phyloP scores from a whole-genome alignment of 2,329 filamentous ascomycete genomes.

The Teratosphaeria viscida region DNA sequence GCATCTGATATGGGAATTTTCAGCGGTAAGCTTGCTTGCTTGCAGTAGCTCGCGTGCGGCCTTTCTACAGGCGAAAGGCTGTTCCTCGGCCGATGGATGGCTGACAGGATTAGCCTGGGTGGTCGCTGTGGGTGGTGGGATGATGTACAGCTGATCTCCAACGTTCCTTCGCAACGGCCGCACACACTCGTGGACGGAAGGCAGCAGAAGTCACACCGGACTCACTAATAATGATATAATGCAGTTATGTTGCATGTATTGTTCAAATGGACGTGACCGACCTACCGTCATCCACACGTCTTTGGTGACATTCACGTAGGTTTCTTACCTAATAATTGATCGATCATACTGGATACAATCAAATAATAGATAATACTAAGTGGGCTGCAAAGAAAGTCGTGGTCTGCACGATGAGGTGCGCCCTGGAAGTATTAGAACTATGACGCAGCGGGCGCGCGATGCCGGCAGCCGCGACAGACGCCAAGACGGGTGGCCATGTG shows the following conservation, averaged over 20 bases:
- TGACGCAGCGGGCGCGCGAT: not conserved
- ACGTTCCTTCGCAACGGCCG: not conserved
- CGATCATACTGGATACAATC: no score
- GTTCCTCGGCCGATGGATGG: not conserved
- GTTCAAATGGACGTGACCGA: not conserved
- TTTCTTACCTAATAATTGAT: not conserved
- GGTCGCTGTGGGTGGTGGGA: not conserved
- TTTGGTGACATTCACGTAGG: not conserved
- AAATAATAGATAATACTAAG: no score
- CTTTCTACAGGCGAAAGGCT: not conserved
- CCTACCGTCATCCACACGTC: not conserved
- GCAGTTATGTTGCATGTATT: not conserved
- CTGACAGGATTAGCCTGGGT: not conserved
- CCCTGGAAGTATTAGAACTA: not conserved
- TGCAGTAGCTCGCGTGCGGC: not conserved
- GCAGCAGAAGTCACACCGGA: not conserved
- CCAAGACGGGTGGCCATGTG: not conserved
- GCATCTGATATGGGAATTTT: not conserved
- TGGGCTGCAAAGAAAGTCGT: not conserved
- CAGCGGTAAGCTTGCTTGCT: not conserved
- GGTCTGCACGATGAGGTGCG: not conserved
- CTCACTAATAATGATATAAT: no score
- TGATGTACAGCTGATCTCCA: not conserved
- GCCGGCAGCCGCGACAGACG: not conserved
- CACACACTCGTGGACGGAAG: not conserved